Conservation (phyloP, 306 rosid genomes). For the Fragaria vesca region DNA sequence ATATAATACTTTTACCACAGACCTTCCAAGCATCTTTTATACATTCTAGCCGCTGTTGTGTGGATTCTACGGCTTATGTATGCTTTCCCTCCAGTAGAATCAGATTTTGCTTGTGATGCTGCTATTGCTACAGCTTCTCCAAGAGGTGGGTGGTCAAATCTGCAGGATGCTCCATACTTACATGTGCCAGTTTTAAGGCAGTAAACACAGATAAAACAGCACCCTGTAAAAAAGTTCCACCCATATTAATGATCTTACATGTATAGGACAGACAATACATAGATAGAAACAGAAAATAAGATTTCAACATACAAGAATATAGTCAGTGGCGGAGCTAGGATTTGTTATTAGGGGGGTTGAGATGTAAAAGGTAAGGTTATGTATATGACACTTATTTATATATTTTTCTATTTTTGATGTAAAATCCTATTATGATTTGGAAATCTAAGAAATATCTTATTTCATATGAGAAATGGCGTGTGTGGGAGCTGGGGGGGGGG, state of each 20-base stretch:
- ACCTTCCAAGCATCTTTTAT: not conserved
- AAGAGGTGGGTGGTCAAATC: conserved; percentile 96
- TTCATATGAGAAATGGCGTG: too few species aligned
- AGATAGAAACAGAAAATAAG: not conserved
- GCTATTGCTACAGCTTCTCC: conserved; percentile 80
- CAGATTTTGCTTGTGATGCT: conserved; percentile 46
- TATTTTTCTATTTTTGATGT: too few species aligned
- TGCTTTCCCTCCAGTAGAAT: conserved; percentile 35
- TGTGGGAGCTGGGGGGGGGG: too few species aligned
- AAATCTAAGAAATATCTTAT: too few species aligned
- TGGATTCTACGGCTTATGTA: conserved; percentile 12
- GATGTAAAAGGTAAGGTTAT: too few species aligned
- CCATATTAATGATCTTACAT: not conserved
- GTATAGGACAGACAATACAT: too few species aligned
- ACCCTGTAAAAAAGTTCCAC: conserved; percentile 53
- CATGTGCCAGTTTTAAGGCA: conserved; percentile 80
- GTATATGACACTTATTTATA: too few species aligned
- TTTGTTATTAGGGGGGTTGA: too few species aligned
- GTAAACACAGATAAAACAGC: conserved; percentile 60
- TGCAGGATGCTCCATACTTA: conserved; percentile 86
- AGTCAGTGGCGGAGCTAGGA: too few species aligned
- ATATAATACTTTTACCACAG: not conserved
- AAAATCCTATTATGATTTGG: too few species aligned
- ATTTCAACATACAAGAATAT: not conserved
- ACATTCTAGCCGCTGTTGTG: conserved; percentile 14